Evolutionary conservation across 2,329 filamentous ascomycete species (phyloP), one percentile per base, ranked within the genome.

Genomic region (Ophiocordyceps sinensis): DNA sequence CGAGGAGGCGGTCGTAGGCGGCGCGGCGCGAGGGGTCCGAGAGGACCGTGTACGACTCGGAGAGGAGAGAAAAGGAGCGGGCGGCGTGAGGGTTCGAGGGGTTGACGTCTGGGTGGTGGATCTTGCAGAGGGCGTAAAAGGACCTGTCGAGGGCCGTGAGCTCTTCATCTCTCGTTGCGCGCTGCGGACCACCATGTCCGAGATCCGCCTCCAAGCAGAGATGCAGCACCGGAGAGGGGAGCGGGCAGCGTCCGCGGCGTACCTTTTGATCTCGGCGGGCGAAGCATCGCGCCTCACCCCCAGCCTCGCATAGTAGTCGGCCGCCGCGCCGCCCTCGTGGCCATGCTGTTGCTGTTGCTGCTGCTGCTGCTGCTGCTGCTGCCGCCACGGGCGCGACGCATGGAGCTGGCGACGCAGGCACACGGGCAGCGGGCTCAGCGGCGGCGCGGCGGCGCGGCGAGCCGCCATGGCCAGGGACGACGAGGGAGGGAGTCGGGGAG

Each of bases 71-170:
- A 70, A 94, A 98, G 57, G 80, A 83, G 43, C 75, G 65, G 4
- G 79, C 70, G 46, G 88, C 83, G 44, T 65, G 57, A 5, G 84
- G 82, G 61, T 94, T 82, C 51, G 73, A 57, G 45, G 73, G 85
- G 68, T 96, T 93, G 57, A 79, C 78, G 70, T 98, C 91, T 1
- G 91, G 91, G 62, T 98, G 91, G 71, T 94, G 82, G 41, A 73
- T 66, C 64, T 95, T 94, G 55, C 87, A 94, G 58, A 96, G 83
- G 45, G 73, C 64, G 71, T 95, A 96, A 74, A 95, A 98, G 50
- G 76, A 76, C 53, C 75, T 79, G 43, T 6, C 9, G 23, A 9
- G 3, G 23, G 23, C 5, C 9, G 23, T 26, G 23, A 26, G 23
- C 9, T 26, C 23, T 3, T 19, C 4, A 19, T 19, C 19, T 4